Percentiles rank a stretch among this genome's conserved stretches.
phyloP scores from a whole-genome alignment of 148 eudicot species.

The Persicaria maculosa region DNA sequence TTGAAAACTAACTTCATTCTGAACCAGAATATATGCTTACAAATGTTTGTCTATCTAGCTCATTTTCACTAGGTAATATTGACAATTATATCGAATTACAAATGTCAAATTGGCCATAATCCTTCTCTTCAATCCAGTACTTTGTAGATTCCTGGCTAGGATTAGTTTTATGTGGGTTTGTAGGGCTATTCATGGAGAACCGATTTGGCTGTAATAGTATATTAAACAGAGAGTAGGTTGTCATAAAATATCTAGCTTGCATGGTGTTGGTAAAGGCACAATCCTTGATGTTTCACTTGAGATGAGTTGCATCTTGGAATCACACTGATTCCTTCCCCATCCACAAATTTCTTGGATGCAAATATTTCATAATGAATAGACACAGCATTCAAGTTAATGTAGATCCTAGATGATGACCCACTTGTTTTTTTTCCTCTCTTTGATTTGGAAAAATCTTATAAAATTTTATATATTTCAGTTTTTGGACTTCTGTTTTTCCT shows the following conservation, averaged over 20 bases:
- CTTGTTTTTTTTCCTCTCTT: not conserved
- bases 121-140: not conserved
- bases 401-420: not conserved
- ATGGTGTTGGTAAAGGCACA: not conserved
- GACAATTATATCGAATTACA: not conserved
- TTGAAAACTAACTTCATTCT: not conserved
- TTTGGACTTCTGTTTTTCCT: no score
- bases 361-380: not conserved
- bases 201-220: not conserved
- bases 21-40: not conserved
- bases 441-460: not conserved
- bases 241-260: not conserved
- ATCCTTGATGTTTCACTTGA: not conserved
- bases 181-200: not conserved
- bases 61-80: not conserved
- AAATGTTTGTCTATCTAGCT: not conserved
- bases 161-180: not conserved
- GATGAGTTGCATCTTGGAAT: not conserved
- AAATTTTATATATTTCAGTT: not conserved
- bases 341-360: not conserved
- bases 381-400: not conserved
- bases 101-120: no score
- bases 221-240: not conserved
- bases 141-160: not conserved
- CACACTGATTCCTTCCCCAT: not conserved